Evolutionary conservation across 2,329 filamentous ascomycete species (phyloP).

Genomic region (Leptodontidium sp.): DNA sequence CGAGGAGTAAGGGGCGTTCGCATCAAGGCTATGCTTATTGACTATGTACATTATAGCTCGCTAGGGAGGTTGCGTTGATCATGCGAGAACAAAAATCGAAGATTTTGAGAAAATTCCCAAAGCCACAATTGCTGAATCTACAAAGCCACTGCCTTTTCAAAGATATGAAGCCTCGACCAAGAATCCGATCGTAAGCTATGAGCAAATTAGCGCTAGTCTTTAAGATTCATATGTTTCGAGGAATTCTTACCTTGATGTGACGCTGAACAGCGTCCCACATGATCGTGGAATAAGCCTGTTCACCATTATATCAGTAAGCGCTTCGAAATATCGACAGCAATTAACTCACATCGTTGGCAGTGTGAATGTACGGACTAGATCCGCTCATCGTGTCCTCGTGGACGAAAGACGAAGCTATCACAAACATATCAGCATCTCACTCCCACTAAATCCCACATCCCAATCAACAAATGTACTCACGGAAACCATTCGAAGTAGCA

Average conservation of each 20-base stretch:
- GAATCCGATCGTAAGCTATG: constrained; percentile 22
- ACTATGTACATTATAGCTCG: neutral
- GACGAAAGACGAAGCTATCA: constrained; percentile 17
- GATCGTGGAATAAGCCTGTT: constrained; percentile 13
- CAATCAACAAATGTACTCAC: constrained; percentile 3
- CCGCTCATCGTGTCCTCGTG: constrained; percentile 3
- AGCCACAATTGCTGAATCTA: neutral
- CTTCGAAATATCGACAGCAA: neutral
- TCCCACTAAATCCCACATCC: neutral
- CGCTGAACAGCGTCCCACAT: constrained; percentile 13
- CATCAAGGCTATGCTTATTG: neutral
- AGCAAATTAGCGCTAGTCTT: neutral
- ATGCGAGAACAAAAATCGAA: neutral
- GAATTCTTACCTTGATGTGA: constrained; percentile 18
- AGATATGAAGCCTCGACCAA: constrained; percentile 21
- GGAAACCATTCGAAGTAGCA: constrained; percentile 24
- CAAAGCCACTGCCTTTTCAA: neutral
- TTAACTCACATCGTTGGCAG: constrained; percentile 17
- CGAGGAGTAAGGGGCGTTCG: neutral
- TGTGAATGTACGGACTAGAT: constrained; percentile 15
- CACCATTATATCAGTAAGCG: neutral
- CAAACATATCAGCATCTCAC: neutral
- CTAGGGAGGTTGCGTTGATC: neutral
- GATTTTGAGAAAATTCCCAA: neutral
- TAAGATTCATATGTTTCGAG: neutral